Conservation (phyloP, 345 rosid genomes). For the Abelmoschus esculentus region DNA sequence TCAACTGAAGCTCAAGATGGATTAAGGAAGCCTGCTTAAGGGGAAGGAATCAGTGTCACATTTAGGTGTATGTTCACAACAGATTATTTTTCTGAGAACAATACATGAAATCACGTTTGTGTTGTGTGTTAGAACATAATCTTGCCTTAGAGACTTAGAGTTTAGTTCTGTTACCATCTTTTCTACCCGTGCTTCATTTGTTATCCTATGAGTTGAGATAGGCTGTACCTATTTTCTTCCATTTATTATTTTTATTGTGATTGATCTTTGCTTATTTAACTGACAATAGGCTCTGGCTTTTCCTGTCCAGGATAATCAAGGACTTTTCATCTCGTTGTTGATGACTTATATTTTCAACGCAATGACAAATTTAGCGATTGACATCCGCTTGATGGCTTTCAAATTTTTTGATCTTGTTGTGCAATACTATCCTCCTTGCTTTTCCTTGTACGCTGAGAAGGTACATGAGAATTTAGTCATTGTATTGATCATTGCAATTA, state of each 20-base stretch:
- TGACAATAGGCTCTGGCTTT: conserved; percentile 19
- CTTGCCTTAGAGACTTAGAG: not conserved
- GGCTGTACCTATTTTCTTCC: not conserved
- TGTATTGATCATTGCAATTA: not conserved
- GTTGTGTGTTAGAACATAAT: not conserved
- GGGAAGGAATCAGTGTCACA: not conserved
- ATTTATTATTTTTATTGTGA: not conserved
- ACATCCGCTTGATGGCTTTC: conserved; percentile 89
- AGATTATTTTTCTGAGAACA: not conserved
- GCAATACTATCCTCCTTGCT: conserved; percentile 52
- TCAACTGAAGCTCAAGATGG: not conserved
- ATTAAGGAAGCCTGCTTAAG: not conserved
- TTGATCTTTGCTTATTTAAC: conserved; percentile 13
- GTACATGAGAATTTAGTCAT: conserved; percentile 25
- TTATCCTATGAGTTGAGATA: not conserved
- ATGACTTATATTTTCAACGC: conserved; percentile 72
- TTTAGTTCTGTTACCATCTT: not conserved
- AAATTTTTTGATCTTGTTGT: conserved; percentile 61
- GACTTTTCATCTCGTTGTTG: conserved; percentile 55
- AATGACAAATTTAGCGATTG: conserved; percentile 65
- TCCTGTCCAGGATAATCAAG: conserved; percentile 62
- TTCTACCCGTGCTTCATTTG: not conserved
- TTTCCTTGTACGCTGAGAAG: conserved; percentile 67
- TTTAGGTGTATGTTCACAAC: not conserved
- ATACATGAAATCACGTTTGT: not conserved